Evolutionary conservation across 768 basidiomycete species (phyloP).

Genomic region (Suillus americanus): DNA sequence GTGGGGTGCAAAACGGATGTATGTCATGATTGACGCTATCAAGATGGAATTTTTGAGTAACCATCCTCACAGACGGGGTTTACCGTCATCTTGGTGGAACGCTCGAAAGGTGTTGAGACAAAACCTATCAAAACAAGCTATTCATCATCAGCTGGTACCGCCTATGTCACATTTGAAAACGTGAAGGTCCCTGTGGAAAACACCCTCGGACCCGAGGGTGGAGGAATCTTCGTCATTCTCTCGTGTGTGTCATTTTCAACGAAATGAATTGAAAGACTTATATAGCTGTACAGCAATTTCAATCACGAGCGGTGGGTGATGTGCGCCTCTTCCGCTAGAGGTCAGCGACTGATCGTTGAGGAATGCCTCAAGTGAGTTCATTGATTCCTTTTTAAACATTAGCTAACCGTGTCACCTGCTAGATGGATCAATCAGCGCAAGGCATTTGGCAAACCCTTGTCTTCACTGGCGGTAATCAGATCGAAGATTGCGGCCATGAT

Average conservation of each 20-base stretch:
- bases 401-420: not conserved
- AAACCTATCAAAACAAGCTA: conserved; percentile 83
- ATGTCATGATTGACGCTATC: not conserved
- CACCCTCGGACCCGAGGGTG: conserved; percentile 77
- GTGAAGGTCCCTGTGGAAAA: conserved; percentile 85
- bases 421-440: conserved; percentile 79
- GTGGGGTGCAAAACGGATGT: conserved; percentile 69
- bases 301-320: conserved; percentile 79
- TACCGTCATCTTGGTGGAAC: conserved; percentile 84
- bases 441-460: conserved; percentile 74
- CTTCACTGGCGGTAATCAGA: conserved; percentile 71
- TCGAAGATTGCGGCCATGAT: conserved; percentile 77
- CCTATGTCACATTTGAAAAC: conserved; percentile 74
- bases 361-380: conserved; percentile 64
- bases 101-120: conserved; percentile 80
- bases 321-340: conserved; percentile 52
- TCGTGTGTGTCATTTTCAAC: conserved; percentile 34
- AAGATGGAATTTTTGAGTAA: conserved; percentile 11
- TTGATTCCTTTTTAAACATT: not conserved
- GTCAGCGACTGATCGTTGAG: conserved; percentile 65
- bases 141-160: conserved; percentile 81
- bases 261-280: conserved; percentile 1
- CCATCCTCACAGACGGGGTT: conserved; percentile 53
- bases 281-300: conserved; percentile 43
- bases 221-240: conserved; percentile 64